Conservation (phyloP, 2,329 filamentous ascomycete species). For the Nectriaceae sp. region DNA sequence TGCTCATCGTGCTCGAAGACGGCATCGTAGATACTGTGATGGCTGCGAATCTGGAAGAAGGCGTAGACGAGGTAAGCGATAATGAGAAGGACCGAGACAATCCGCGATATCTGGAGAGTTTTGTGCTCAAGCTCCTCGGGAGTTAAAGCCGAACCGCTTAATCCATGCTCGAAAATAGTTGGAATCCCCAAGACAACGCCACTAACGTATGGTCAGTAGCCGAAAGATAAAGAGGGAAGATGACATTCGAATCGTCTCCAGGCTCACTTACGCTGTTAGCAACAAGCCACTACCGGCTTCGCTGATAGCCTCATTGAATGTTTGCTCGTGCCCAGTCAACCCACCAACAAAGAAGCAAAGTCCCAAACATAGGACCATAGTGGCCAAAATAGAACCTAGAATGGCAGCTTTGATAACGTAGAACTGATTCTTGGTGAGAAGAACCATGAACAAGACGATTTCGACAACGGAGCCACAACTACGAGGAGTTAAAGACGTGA, state of each 20-base stretch:
- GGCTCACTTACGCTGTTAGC: conserved; percentile 68
- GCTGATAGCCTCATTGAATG: conserved; percentile 73
- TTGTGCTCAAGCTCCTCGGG: conserved; percentile 47
- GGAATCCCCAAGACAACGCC: conserved; percentile 45
- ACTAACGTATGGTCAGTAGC: conserved; percentile 34
- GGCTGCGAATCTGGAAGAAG: conserved; percentile 74
- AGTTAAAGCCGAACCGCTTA: conserved; percentile 31
- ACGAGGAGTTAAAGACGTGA: conserved; percentile 12
- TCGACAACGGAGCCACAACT: conserved; percentile 75
- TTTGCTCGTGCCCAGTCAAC: conserved; percentile 65
- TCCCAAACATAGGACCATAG: conserved; percentile 77
- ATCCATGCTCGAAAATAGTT: conserved; percentile 56
- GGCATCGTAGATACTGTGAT: conserved; percentile 76
- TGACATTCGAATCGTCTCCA: background rate
- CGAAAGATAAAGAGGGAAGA: conserved; percentile 14
- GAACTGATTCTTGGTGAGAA: conserved; percentile 59
- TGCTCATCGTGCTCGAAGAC: conserved; percentile 72
- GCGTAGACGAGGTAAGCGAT: conserved; percentile 68
- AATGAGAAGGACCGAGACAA: conserved; percentile 70
- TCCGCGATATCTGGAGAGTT: conserved; percentile 68
- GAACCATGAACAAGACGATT: conserved; percentile 78
- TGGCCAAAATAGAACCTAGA: conserved; percentile 79
- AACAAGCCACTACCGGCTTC: conserved; percentile 79
- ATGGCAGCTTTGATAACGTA: conserved; percentile 83
- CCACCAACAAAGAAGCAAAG: conserved; percentile 80